These are phyloP conservation scores for Chloris gayana DNA, from an alignment of 176 grass and related monocot species.

Conservation along the genomic window DNA sequence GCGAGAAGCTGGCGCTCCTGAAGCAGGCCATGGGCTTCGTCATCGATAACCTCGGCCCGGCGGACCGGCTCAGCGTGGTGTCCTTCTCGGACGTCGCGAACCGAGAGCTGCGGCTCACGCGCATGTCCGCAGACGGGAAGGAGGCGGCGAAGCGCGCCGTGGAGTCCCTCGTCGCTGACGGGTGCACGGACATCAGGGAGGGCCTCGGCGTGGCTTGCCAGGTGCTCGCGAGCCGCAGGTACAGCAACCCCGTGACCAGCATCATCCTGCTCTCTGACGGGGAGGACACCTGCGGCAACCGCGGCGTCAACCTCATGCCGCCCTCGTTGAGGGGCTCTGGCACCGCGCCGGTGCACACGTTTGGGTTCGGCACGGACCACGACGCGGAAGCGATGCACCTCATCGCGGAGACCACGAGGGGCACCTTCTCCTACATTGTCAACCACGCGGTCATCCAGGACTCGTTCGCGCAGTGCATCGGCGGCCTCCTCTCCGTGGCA, in stretches of 20 bases:
- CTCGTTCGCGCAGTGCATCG: conserved; percentile 68
- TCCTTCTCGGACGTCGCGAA: background rate
- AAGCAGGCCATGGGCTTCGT: background rate
- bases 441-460: conserved; percentile 51
- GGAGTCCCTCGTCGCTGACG: no score
- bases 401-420: conserved; percentile 48
- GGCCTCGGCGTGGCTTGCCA: background rate
- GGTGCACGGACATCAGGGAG: no score
- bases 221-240: background rate
- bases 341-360: background rate
- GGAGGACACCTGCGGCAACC: background rate
- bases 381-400: conserved; percentile 52
- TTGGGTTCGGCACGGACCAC: conserved; percentile 15
- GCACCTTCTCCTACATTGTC: no score
- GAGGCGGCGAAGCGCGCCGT: no score
- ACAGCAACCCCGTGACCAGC: background rate
- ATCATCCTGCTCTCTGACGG: conserved; percentile 3
- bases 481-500: no score
- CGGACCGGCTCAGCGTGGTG: background rate
- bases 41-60: conserved; percentile 16
- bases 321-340: background rate
- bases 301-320: background rate
- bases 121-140: background rate
- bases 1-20: background rate
- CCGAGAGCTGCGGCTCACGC: background rate